Conservation (phyloP, 140 eudicot species). For the Senecio squalidus region DNA sequence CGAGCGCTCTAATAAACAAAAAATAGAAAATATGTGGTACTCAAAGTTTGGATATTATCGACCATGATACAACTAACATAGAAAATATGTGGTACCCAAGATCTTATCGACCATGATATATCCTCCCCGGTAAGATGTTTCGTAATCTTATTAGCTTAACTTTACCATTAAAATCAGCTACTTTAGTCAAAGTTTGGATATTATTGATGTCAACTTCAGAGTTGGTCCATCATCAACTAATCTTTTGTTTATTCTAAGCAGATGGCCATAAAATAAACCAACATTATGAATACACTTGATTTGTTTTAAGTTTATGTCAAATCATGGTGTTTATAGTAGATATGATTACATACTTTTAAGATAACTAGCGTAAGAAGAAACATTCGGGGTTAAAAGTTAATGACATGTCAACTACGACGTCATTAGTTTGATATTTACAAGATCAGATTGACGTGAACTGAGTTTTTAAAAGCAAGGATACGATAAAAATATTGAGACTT, state of each 20-base stretch:
- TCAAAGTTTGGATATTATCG: too few relatives aligned
- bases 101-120: neutral
- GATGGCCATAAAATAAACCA: neutral
- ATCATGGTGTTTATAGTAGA: neutral
- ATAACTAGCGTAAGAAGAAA: neutral
- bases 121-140: neutral
- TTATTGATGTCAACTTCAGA: neutral
- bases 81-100: neutral
- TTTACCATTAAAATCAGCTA: neutral
- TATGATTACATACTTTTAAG: neutral
- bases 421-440: too few relatives aligned
- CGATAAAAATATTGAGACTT: too few relatives aligned
- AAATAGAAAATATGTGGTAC: too few relatives aligned
- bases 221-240: constrained; percentile 5
- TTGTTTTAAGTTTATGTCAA: neutral
- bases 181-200: neutral
- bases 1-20: too few relatives aligned
- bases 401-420: too few relatives aligned
- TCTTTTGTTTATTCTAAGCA: constrained; percentile 3
- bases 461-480: too few relatives aligned
- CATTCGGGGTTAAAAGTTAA: too few relatives aligned
- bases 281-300: neutral
- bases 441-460: too few relatives aligned
- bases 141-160: neutral
- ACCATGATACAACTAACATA: too few relatives aligned